Evolutionary conservation across 2,329 filamentous ascomycete species (phyloP), one percentile per base, ranked within the genome.

Genomic region (Fusarium odoratissimum): DNA sequence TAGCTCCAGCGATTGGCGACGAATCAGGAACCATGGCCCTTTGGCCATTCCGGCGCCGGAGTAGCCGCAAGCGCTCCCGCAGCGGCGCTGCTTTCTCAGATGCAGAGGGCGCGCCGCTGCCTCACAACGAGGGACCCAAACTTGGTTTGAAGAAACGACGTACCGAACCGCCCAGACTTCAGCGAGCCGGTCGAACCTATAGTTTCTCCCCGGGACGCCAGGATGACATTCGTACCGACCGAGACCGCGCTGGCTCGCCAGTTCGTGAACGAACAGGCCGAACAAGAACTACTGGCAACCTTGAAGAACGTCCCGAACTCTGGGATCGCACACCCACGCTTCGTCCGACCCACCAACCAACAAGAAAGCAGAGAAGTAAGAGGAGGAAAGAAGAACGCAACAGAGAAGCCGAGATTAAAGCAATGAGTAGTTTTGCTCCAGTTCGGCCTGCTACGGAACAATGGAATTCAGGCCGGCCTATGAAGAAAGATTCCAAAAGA

Each of bases 391-490:
- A 92, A 71, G 93, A 97, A 71, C 89, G 90, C 79, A 87, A 92
- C 65, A 89, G 95, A 64, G 95, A 97, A 82, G 93, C 93, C 70
- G 94, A 97, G 82, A 95, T 98, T 78, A 93, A 91, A 79, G 91
- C 93, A 60, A 93, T 98, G 92, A 93, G 90, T 78, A 89, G 90
- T 44, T 88, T 88, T 68, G 88, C 91, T 74, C 91, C 93, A 10
- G 84, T 91, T 59, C 89, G 93, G 57, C 86, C 91, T 10, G 87
- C 87, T 16, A 87, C 88, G 52, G 88, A 91, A 67, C 84, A 86
- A 37, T 89, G 87, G 80, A 88, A 88, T 59, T 85, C 90, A 49
- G 87, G 92, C 49, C 87, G 89, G 65, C 88, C 86, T 4, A 81
- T 87, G 77, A 89, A 86, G 86, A 85, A 86, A 80, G 88, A 94